Base-by-base conservation (phyloP, 352 stramenopile genomes). In the Phytopythium cucurbitacearum region DNA sequence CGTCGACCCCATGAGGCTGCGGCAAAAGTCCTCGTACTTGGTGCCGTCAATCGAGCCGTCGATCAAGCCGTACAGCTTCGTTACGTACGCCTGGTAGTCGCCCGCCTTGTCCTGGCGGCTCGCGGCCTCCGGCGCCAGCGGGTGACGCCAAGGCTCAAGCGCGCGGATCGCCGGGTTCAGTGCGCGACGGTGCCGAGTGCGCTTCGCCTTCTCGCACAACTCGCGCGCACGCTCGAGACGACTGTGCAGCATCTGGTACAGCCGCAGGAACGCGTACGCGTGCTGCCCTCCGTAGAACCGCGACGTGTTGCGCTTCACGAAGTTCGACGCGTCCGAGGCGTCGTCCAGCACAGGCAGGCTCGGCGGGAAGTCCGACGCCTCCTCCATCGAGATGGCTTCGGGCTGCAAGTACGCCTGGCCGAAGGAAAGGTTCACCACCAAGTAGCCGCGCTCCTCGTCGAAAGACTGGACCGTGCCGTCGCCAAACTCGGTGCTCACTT, bases 21-120 rank as follows among this genome's bases (percentile, higher is more conserved):
- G 76, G 51, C 88, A 97, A 37, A 77, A 87, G 60, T 97, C 89
- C 60, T 97, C 89, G 48, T 92, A 93, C 73, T 91, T 89, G 43
- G 80, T 81, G 53, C 71, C 92, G 60, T 96, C 88, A 15, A 96
- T 84, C 36, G 77, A 92, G 9, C 81, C 80, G 54, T 96, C 87
- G 43, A 96, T 87, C 40, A 96, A 65, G 16, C 76, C 80, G 52
- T 95, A 96, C 42, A 95, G 49, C 52, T 92, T 90, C 8, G 88
- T 91, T 34, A 97, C 52, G 59, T 93, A 95, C 13, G 83, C 75
- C 48, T 90, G 80, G 52, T 95, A 96, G 52, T 91, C 80, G n/a
- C 85, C 85, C 8, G 79, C 82, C 53, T 93, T 88, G 40, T 93
- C 85, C 48, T 85, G 80, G 12, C 58, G 60, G 6, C 64, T 69